Percentiles rank a stretch among this genome's conserved stretches.
phyloP scores from a whole-genome alignment of 192 early-diverging fungal species.

The Haplosporangium gracile region DNA sequence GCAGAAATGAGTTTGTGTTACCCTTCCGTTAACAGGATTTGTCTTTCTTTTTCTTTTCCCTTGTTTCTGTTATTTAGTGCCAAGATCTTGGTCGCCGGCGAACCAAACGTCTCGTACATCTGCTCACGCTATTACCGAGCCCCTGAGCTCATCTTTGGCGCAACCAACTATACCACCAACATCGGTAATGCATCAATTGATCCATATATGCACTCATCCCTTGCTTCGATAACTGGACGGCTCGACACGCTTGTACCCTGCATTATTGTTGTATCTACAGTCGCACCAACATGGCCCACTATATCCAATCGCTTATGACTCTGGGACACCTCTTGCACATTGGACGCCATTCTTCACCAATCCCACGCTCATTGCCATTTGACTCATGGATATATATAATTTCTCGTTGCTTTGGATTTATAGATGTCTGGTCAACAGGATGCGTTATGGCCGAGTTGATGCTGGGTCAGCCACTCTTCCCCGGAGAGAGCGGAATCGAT shows the following conservation, averaged over 20 bases:
- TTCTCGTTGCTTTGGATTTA: neutral
- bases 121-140: constrained; percentile 98
- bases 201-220: neutral
- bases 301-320: neutral
- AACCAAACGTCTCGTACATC: constrained; percentile 99
- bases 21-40: constrained; percentile 12
- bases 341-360: constrained; percentile 4
- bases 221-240: neutral
- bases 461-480: constrained; percentile 93
- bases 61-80: constrained; percentile 68
- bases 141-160: constrained; percentile 97
- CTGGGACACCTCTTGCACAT: neutral
- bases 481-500: constrained; percentile 97
- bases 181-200: constrained; percentile 59
- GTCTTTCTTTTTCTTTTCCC: neutral
- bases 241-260: neutral
- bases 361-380: neutral
- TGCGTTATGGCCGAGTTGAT: constrained; percentile 98
- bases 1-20: constrained; percentile 34
- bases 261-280: neutral
- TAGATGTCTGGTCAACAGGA: constrained; percentile 95
- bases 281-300: neutral
- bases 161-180: constrained; percentile 90
- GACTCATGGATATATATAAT: neutral
- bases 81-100: constrained; percentile 93